Evolutionary conservation across 371 early-diverging fungal genomes (phyloP).

Genomic region (Lichtheimia corymbifera): DNA sequence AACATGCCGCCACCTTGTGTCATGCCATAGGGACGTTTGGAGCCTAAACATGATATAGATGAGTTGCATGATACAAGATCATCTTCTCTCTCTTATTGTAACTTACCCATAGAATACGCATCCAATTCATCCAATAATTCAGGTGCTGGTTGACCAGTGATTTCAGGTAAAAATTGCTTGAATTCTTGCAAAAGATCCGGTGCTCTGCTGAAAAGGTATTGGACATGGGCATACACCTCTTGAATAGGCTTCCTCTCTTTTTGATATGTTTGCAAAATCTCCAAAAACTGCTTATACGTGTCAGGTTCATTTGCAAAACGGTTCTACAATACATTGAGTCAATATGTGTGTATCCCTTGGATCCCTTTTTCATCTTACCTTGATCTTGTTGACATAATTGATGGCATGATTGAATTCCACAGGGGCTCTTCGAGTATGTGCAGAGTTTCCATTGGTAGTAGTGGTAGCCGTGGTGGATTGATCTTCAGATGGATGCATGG

Average conservation of each 20-base stretch:
- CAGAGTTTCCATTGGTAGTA: constrained; percentile 17
- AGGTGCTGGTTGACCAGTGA: constrained; percentile 4
- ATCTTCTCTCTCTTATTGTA: background rate
- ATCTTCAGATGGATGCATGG: background rate
- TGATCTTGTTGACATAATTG: constrained; percentile 98
- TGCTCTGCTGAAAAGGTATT: constrained; percentile 73
- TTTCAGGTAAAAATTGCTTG: constrained; percentile 89
- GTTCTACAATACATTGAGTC: constrained; percentile 47
- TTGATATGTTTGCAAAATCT: constrained; percentile 90
- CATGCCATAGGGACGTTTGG: constrained; percentile 5
- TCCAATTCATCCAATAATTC: background rate
- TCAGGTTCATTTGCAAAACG: constrained; percentile 86
- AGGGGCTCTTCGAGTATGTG: constrained; percentile 34
- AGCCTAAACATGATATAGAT: background rate
- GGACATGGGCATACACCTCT: constrained; percentile 86
- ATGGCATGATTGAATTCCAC: constrained; percentile 97
- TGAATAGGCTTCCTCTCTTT: constrained; percentile 87
- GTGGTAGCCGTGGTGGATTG: constrained; percentile 4
- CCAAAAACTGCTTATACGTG: constrained; percentile 89
- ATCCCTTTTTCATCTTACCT: constrained; percentile 33
- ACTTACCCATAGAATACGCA: constrained; percentile 10
- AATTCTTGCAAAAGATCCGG: constrained; percentile 92
- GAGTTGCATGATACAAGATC: background rate
- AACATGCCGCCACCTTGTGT: background rate
- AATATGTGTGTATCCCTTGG: background rate